Conservation (phyloP, 768 basidiomycete species). For the Lyophyllum semitale region DNA sequence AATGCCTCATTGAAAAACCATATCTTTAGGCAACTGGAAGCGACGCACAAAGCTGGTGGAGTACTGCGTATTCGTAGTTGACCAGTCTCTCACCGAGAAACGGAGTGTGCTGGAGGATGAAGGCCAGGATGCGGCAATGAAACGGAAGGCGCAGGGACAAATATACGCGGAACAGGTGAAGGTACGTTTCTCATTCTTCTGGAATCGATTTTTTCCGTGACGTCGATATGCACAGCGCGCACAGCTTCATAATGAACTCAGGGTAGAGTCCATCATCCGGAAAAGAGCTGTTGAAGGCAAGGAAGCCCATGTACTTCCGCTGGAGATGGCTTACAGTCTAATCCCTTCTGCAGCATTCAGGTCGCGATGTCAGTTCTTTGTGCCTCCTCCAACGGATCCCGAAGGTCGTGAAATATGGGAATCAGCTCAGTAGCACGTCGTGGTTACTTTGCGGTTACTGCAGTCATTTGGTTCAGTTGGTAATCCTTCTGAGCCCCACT, state of each 20-base stretch:
- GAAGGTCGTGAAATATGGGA: constrained; percentile 64
- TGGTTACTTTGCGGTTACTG: too few relatives aligned
- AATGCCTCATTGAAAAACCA: constrained; percentile 14
- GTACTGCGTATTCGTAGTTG: constrained; percentile 74
- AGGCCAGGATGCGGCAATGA: constrained; percentile 43
- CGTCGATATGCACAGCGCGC: constrained; percentile 48
- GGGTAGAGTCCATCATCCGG: constrained; percentile 72
- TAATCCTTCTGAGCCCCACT: background rate
- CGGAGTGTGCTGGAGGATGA: constrained; percentile 43
- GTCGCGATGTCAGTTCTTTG: constrained; percentile 79
- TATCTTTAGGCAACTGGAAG: constrained; percentile 62
- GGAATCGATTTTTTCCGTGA: background rate
- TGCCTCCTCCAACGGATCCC: constrained; percentile 59
- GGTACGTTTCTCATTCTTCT: constrained; percentile 41
- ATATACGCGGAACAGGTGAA: constrained; percentile 72
- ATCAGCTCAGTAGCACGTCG: constrained; percentile 21
- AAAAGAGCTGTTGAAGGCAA: constrained; percentile 73
- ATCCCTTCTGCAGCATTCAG: constrained; percentile 57
- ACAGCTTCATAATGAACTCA: constrained; percentile 74
- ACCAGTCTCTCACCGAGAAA: constrained; percentile 62
- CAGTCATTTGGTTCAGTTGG: background rate
- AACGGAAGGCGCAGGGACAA: constrained; percentile 54
- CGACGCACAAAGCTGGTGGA: constrained; percentile 71
- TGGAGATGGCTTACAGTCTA: constrained; percentile 4
- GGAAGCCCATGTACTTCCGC: constrained; percentile 21